Conservation (phyloP, 2,329 filamentous ascomycete species). For the Geoglossum cookeanum region DNA sequence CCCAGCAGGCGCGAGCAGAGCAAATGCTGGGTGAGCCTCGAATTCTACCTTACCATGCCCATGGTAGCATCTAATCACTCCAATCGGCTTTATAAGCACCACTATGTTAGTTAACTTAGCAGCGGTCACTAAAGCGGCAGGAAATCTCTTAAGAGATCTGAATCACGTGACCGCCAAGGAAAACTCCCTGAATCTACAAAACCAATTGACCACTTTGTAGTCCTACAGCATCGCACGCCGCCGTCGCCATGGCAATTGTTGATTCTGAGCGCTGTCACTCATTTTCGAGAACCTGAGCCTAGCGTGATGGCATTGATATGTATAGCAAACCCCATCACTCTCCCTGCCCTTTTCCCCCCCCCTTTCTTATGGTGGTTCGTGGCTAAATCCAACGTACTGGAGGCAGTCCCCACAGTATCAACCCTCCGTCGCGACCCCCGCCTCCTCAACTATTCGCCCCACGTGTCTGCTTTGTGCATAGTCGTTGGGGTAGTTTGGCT, state of each 20-base stretch:
- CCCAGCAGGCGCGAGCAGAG: too few relatives aligned
- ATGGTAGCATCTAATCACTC: too few relatives aligned
- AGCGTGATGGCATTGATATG: constrained; percentile 23
- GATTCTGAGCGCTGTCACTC: background rate
- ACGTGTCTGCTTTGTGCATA: constrained; percentile 71
- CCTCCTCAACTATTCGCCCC: constrained; percentile 66
- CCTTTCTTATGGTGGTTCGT: background rate
- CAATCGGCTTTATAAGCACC: too few relatives aligned
- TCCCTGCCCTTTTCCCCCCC: background rate
- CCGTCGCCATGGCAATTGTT: background rate
- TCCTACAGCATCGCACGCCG: background rate
- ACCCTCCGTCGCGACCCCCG: constrained; percentile 63
- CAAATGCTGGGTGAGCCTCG: too few relatives aligned
- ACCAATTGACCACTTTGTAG: too few relatives aligned
- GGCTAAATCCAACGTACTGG: background rate
- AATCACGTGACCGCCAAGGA: background rate
- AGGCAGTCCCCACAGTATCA: constrained; percentile 27
- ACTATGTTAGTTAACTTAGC: too few relatives aligned
- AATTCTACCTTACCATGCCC: too few relatives aligned
- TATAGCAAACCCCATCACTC: background rate
- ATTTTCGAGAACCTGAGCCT: constrained; percentile 11
- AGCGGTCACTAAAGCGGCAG: too few relatives aligned
- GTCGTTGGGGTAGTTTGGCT: constrained; percentile 77
- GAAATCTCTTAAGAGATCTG: background rate
- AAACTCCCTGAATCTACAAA: too few relatives aligned